Base-by-base conservation (phyloP, 2,329 filamentous ascomycete genomes). In the Cytospora mali region DNA sequence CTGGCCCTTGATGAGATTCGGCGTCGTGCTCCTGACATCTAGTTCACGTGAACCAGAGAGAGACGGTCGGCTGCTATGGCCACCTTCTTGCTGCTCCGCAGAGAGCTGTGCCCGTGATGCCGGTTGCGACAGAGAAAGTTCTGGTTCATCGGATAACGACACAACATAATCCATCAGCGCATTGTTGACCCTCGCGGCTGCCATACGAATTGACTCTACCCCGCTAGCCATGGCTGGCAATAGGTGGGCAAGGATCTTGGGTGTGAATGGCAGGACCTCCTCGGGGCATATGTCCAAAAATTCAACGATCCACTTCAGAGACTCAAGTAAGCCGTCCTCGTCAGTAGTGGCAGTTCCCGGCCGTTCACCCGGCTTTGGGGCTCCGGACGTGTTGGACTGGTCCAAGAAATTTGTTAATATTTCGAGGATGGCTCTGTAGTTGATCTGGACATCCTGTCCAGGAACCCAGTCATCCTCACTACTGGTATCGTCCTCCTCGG, bases 221-320 rank as follows among this genome's bases (percentile, higher is more conserved):
- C 90, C 91, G 71, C 93, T 96, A 6, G 94, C 94, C 84, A 99
- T 92, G 29, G 93, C 93, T 18, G 95, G 96, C 29, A 99, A 84
- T 61, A 99, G 90, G 71, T 97, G 92, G 1, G 93, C 92, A 50
- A 99, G 79, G 31, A 99, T 88, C 69, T 92, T 91, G 25, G 96
- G 96, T 0, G 96, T 95, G 74, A 98, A 98, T 4, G 91, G 91
- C 49, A 99, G 82, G 4, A 99, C 96, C 71, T 99, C 95, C 73
- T 97, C 95, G 0, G 95, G 94, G 69, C 93, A 97, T 52, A 99
- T 98, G 67, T 98, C 93, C 69, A 99, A 90, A 73, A 99, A 97
- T 64, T 90, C 91, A 68, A 97, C 93, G 67, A 99, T 93, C 95
- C 95, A 99, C 66, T 92, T 87, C 29, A 99, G 81, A 3, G 93